These are phyloP conservation scores for Yamadazyma dushanensis DNA, from an alignment of 1,139 yeast genomes.

Conservation along the genomic window DNA sequence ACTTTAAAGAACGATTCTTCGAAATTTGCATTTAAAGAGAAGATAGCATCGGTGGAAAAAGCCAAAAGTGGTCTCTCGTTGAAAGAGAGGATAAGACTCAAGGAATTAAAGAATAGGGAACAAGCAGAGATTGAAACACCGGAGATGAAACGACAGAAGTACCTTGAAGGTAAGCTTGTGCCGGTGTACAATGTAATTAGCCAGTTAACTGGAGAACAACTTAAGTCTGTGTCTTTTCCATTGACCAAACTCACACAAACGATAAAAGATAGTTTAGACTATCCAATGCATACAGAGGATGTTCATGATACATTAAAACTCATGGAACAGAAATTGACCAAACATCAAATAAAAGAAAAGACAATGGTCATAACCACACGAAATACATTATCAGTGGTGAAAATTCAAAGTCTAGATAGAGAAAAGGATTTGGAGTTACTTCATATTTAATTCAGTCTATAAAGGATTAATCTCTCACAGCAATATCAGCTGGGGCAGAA, in stretches of 20 bases:
- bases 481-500: constrained; percentile 89
- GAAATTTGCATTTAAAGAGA: constrained; percentile 31
- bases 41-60: constrained; percentile 22
- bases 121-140: constrained; percentile 23
- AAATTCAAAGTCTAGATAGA: constrained; percentile 28
- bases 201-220: constrained; percentile 25
- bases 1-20: constrained; percentile 27
- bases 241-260: constrained; percentile 25
- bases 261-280: constrained; percentile 34
- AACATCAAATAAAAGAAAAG: constrained; percentile 1
- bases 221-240: constrained; percentile 22
- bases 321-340: constrained; percentile 19
- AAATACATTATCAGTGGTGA: constrained; percentile 28
- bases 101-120: constrained; percentile 27
- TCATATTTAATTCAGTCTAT: constrained; percentile 6
- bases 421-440: constrained; percentile 23
- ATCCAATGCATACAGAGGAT: constrained; percentile 35
- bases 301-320: constrained; percentile 28
- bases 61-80: constrained; percentile 26
- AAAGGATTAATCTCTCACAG: constrained; percentile 39
- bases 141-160: constrained; percentile 35
- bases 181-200: constrained; percentile 38
- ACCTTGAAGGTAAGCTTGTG: constrained; percentile 41
- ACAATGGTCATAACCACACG: constrained; percentile 19
- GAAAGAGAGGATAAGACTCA: constrained; percentile 41